Percentiles rank a stretch among this genome's conserved stretches.
These are phyloP conservation scores for Pleurotus ostreatus DNA, from an alignment of 768 basidiomycete species.

Conservation along the genomic window DNA sequence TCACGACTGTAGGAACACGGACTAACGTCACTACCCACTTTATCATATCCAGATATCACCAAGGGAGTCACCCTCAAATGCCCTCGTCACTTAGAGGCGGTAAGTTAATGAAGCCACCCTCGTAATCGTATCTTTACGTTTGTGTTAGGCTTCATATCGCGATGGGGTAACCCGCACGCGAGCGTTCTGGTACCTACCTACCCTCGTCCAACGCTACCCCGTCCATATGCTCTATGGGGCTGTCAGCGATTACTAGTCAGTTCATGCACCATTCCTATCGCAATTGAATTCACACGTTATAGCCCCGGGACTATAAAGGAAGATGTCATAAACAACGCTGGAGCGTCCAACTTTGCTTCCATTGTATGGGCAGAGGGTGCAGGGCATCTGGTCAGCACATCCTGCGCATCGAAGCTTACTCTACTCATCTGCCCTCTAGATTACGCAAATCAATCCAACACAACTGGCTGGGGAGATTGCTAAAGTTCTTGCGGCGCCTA, in stretches of 20 bases:
- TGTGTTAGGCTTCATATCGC: conserved; percentile 33
- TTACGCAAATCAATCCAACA: conserved; percentile 1
- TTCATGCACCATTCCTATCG: conserved; percentile 23
- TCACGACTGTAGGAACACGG: conserved; percentile 33
- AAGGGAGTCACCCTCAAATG: conserved; percentile 49
- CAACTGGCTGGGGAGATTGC: background rate
- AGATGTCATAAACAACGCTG: conserved; percentile 29
- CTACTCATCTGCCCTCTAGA: background rate
- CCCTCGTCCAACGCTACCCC: conserved; percentile 28
- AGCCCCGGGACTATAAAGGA: conserved; percentile 31
- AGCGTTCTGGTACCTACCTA: conserved; percentile 27
- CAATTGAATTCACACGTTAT: background rate
- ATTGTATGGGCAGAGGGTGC: conserved; percentile 31
- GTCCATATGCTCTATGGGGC: conserved; percentile 45
- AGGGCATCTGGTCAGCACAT: conserved; percentile 35
- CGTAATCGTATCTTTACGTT: background rate
- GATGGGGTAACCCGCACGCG: conserved; percentile 29
- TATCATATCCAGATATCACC: conserved; percentile 36
- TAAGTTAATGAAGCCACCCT: conserved; percentile 13
- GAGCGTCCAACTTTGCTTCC: conserved; percentile 31
- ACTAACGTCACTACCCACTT: conserved; percentile 36
- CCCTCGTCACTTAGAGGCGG: conserved; percentile 41
- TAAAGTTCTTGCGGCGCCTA: background rate
- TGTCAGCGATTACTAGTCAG: conserved; percentile 31
- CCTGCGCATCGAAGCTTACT: background rate